Base-by-base conservation (phyloP, 139 green algal genomes). In the Limnomonas spitsbergensis region DNA sequence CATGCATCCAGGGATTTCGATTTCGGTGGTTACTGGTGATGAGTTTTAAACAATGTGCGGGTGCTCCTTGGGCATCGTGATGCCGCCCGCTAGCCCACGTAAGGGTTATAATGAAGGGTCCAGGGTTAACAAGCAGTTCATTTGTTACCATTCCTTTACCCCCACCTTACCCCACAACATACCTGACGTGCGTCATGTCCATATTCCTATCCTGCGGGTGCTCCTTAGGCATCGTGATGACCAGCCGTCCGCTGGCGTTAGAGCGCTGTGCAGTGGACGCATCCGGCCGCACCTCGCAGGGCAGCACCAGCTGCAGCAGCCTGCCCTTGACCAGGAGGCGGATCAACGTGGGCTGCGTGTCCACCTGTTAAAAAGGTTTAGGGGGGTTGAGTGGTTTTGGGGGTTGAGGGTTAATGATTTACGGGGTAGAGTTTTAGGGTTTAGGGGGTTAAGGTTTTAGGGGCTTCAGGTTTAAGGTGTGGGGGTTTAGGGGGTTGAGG, bases 271-370 rank as follows among this genome's bases (percentile, higher is more conserved):
- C 71, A 38, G 38, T 67, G 38, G 24, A 40, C 4, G 71, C 40
- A 38, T 67, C 71, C 36, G 71, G 26, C 4, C 81, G 47, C 70
- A 96, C 93, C 85, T 97, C 92, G 4, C 80, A 87, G 0, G 90
- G 88, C 66, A 98, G 83, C 37, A 80, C 38, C 76, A 97, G 88
- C 83, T 96, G 90, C 81, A 98, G 88, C 82, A 97, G 77, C 39
- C 85, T 88, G 42, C 89, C 92, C 84, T 95, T 96, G 73, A 95
- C 89, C 32, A 98, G 89, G 71, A 98, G 82, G 2, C 92, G 85
- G 20, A 95, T 88, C 40, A 85, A 82, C 0, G 7, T 66, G 2
- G 93, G 89, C 81, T 94, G 93, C 67, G 97, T 88, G 82, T 98
- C 94, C 9, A 91, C 88, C 52, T 79, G 68, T 61, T 61, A 29